Percentiles rank a stretch among this genome's conserved stretches.
These are phyloP conservation scores for Stenogyne calaminthoides DNA, from an alignment of 305 asterid species.

Conservation along the genomic window DNA sequence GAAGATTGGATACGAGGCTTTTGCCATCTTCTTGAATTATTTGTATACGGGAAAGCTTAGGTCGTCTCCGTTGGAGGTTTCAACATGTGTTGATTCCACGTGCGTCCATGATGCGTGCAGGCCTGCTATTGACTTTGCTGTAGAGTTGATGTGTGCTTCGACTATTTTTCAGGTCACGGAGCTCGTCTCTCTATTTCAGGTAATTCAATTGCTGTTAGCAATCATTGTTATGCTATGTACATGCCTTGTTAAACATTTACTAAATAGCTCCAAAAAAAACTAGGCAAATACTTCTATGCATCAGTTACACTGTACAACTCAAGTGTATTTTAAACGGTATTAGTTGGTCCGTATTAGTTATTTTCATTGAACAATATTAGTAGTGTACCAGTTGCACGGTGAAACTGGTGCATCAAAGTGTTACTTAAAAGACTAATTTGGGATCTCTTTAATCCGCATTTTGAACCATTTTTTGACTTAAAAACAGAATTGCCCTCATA, in stretches of 20 bases:
- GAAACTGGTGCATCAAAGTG: too few species aligned
- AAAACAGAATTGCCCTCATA: background rate
- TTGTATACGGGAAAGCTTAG: constrained; percentile 66
- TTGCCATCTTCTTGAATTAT: constrained; percentile 52
- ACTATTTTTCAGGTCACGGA: constrained; percentile 54
- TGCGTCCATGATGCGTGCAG: constrained; percentile 64
- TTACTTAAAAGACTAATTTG: background rate
- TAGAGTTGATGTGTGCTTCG: constrained; percentile 68
- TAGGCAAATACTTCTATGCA: too few species aligned
- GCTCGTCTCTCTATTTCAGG: constrained; percentile 64
- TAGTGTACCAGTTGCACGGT: too few species aligned
- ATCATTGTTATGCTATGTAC: background rate
- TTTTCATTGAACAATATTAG: too few species aligned
- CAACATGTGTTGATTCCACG: constrained; percentile 57
- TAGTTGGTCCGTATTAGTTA: too few species aligned
- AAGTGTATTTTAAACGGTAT: too few species aligned
- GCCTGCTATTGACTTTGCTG: constrained; percentile 58
- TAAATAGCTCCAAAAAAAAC: background rate
- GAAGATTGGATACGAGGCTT: constrained; percentile 61
- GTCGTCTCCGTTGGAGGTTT: constrained; percentile 53
- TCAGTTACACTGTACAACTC: too few species aligned
- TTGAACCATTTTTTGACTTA: background rate
- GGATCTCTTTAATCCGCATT: constrained; percentile 13
- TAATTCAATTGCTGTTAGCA: constrained; percentile 20
- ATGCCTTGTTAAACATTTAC: background rate